These are phyloP conservation scores for Ustilago trichophora DNA, from an alignment of 1,284 basidiomycete species.

Conservation along the genomic window DNA sequence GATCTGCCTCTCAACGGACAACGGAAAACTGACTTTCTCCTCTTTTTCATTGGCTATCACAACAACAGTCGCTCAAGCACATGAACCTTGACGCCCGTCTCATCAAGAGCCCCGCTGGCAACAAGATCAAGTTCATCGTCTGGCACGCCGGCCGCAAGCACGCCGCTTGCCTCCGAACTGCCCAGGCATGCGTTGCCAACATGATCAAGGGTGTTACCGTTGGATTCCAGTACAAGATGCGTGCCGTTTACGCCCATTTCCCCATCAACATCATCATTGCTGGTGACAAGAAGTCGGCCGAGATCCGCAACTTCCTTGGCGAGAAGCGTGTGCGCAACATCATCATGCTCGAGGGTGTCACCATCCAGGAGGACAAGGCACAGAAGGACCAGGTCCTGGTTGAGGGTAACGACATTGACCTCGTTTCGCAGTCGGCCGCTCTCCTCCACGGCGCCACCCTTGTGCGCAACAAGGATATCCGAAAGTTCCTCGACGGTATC, in stretches of 20 bases:
- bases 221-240: slow-evolving; percentile 96
- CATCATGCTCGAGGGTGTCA: slow-evolving; percentile 88
- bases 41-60: slow-evolving; percentile 68
- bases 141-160: slow-evolving; percentile 99
- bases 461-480: slow-evolving; percentile 70
- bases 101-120: slow-evolving; percentile 69
- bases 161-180: slow-evolving; percentile 95
- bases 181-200: slow-evolving; percentile 93
- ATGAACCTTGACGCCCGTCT: slow-evolving; percentile 67
- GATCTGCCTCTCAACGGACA: no score
- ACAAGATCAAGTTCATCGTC: slow-evolving; percentile 88
- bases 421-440: slow-evolving; percentile 66
- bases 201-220: slow-evolving; percentile 87
- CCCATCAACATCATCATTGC: slow-evolving; percentile 99
- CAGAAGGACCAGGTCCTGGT: slow-evolving; percentile 79
- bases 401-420: slow-evolving; percentile 71
- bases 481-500: slow-evolving; percentile 72
- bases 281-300: slow-evolving; percentile 78
- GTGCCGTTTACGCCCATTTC: slow-evolving; percentile 97
- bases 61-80: slow-evolving; percentile 65
- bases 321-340: slow-evolving; percentile 92
- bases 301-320: slow-evolving; percentile 98
- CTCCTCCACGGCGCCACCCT: slow-evolving; percentile 65
- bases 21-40: slow-evolving; percentile 13
- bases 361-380: slow-evolving; percentile 85